phyloP scores from a whole-genome alignment of 495 filamentous ascomycete genomes.

The Penicillium manginii region DNA sequence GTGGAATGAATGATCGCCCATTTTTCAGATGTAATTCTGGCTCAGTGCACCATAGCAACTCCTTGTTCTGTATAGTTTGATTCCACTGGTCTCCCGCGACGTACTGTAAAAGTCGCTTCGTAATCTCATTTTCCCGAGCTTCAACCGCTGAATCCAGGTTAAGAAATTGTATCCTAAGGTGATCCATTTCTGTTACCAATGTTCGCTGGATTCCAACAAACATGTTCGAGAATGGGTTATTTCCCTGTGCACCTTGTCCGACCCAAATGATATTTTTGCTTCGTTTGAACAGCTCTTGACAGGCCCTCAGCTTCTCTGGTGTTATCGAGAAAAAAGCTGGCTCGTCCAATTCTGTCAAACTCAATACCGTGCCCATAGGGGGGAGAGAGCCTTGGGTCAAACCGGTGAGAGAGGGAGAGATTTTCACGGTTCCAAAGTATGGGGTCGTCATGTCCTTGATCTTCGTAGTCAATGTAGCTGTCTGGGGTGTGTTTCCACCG shows the following conservation, averaged over 20 bases:
- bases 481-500: conserved; percentile 24
- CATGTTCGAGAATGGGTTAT: conserved; percentile 43
- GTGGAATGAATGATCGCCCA: conserved; percentile 34
- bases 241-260: conserved; percentile 28
- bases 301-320: conserved; percentile 13
- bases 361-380: conserved; percentile 41
- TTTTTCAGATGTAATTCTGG: conserved; percentile 30
- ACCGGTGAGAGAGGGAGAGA: conserved; percentile 20
- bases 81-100: conserved; percentile 26
- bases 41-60: conserved; percentile 26
- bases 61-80: conserved; percentile 15
- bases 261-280: conserved; percentile 48
- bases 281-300: conserved; percentile 35
- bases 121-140: conserved; percentile 13
- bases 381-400: conserved; percentile 13
- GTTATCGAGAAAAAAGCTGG: conserved; percentile 47
- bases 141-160: conserved; percentile 27
- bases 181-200: conserved; percentile 26
- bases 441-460: conserved; percentile 15
- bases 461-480: conserved; percentile 12
- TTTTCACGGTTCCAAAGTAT: conserved; percentile 16
- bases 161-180: conserved; percentile 33
- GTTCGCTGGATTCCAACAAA: conserved; percentile 43
- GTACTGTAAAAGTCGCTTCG: conserved; percentile 28
- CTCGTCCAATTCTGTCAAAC: conserved; percentile 48